phyloP scores from a whole-genome alignment of 805 yeast genomes.

The Yamadazyma akitaensis region DNA sequence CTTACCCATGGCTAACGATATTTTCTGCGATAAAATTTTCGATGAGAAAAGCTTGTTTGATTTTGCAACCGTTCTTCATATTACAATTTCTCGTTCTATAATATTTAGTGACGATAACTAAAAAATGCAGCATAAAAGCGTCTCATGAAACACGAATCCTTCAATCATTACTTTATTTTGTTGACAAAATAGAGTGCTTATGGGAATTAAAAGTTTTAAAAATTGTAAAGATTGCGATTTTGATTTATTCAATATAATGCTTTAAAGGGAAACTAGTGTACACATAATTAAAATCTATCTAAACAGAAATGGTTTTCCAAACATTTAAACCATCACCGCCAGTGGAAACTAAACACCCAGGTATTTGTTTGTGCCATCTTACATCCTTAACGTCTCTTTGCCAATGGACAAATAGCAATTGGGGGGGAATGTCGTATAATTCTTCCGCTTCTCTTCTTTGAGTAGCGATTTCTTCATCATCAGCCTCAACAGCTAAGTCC shows the following conservation, averaged over 20 bases:
- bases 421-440: conserved; percentile 89
- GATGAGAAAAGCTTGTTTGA: not conserved
- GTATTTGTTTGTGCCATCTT: conserved; percentile 96
- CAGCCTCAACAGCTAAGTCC: conserved; percentile 99
- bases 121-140: too few relatives aligned
- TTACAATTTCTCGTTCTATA: not conserved
- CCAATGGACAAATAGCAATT: conserved; percentile 95
- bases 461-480: conserved; percentile 90
- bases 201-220: too few relatives aligned
- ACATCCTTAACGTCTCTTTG: conserved; percentile 97
- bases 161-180: too few relatives aligned
- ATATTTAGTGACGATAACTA: too few relatives aligned
- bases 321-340: conserved; percentile 93
- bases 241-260: not conserved
- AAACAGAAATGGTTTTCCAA: conserved; percentile 96
- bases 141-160: too few relatives aligned
- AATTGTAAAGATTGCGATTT: too few relatives aligned
- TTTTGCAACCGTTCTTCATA: not conserved
- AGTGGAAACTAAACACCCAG: conserved; percentile 91
- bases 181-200: too few relatives aligned
- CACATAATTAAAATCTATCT: conserved; percentile 12
- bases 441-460: conserved; percentile 78
- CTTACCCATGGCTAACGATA: conserved; percentile 66
- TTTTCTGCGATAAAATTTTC: not conserved
- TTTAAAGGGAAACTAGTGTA: not conserved